These are phyloP conservation scores for Talaromyces liani DNA, from an alignment of 495 filamentous ascomycete genomes.

Conservation along the genomic window DNA sequence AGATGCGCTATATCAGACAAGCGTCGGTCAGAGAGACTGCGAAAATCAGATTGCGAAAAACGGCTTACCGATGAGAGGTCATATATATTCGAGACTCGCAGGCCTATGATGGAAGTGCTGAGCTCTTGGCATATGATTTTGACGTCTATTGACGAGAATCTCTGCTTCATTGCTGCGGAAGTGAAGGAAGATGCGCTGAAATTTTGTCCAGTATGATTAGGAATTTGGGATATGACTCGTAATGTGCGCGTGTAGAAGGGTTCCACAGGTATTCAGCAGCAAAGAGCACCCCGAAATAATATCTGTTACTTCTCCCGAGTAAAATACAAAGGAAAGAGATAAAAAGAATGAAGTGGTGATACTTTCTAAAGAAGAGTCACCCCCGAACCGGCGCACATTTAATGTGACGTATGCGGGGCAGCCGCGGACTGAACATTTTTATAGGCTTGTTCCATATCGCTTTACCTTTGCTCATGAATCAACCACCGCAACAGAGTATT, in stretches of 20 bases:
- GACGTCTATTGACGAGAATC: conserved; percentile 91
- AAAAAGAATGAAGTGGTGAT: conserved; percentile 11
- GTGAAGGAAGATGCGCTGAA: not conserved
- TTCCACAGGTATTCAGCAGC: not conserved
- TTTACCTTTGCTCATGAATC: too few relatives aligned
- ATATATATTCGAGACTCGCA: conserved; percentile 89
- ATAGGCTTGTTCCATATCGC: too few relatives aligned
- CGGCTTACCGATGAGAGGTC: conserved; percentile 71
- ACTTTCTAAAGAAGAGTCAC: conserved; percentile 19
- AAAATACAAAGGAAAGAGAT: not conserved
- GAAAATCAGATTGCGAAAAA: not conserved
- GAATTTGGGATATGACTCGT: too few relatives aligned
- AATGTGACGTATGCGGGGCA: conserved; percentile 46
- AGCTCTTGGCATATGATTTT: conserved; percentile 94
- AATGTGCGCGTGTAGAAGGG: too few relatives aligned
- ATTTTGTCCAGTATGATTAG: not conserved
- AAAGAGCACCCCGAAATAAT: not conserved
- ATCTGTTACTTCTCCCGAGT: not conserved
- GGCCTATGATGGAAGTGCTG: conserved; percentile 58
- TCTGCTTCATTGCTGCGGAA: conserved; percentile 76
- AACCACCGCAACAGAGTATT: not conserved
- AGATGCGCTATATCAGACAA: conserved; percentile 58
- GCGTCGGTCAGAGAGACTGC: not conserved
- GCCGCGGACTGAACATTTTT: not conserved
- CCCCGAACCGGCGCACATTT: not conserved